Conservation (phyloP, 164 flowering plant species). For the Sedum album region DNA sequence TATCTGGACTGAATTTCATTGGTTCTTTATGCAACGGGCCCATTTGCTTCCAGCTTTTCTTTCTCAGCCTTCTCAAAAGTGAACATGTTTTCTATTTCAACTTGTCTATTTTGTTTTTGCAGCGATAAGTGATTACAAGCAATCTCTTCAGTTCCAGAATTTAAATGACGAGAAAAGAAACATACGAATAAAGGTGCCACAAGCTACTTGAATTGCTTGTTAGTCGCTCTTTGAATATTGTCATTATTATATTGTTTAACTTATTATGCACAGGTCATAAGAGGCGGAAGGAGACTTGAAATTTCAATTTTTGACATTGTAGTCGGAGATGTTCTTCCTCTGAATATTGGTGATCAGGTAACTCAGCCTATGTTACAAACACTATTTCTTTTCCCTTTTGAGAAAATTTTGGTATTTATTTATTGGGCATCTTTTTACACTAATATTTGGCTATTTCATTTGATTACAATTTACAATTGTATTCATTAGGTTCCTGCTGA, state of each 20-base stretch:
- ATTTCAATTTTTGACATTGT: slow-evolving; percentile 90
- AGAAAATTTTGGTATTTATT: not conserved
- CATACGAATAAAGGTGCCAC: slow-evolving; percentile 69
- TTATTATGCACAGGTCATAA: slow-evolving; percentile 39
- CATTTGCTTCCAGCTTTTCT: no score
- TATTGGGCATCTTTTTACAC: not conserved
- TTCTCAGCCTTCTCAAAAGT: no score
- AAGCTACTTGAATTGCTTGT: not conserved
- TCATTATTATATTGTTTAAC: not conserved
- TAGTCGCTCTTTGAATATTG: not conserved
- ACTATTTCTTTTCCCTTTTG: not conserved
- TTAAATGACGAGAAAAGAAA: slow-evolving; percentile 90
- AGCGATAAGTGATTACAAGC: slow-evolving; percentile 90
- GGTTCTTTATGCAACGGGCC: not conserved
- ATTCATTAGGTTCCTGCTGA: slow-evolving; percentile 75
- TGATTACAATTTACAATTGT: not conserved
- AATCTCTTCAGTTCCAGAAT: slow-evolving; percentile 88
- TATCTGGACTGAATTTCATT: not conserved
- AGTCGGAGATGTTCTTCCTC: slow-evolving; percentile 91
- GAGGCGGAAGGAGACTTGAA: slow-evolving; percentile 77
- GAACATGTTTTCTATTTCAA: not conserved
- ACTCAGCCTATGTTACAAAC: not conserved
- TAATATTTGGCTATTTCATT: not conserved
- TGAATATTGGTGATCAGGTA: slow-evolving; percentile 95
- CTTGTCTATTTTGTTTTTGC: slow-evolving; percentile 10